Evolutionary conservation across 2,329 filamentous ascomycete species (phyloP), one percentile per base, ranked within the genome.

Genomic region (Phialemonium atrogriseum): DNA sequence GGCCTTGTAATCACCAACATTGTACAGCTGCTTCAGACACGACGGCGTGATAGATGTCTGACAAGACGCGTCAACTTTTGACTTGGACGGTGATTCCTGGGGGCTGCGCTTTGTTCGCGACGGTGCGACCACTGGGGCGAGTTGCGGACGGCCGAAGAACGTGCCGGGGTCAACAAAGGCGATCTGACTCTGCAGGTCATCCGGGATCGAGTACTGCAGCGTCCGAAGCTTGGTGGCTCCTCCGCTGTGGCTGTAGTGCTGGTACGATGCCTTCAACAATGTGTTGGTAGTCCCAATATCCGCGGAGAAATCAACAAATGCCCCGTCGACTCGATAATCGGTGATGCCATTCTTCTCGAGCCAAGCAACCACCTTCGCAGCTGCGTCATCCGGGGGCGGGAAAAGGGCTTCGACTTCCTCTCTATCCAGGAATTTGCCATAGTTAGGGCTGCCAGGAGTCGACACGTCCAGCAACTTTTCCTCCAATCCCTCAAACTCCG

Each of bases 1-100:
- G 9, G 62, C 49, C 13, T 50, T 56, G 45, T 68, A 68, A 33
- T 51, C 43, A 24, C 54, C 53, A 25, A 63, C 50, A 38, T 62
- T 62, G 54, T 69, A 69, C 29, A 67, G 47, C 39, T 58, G 43
- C 43, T 61, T 58, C 34, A 67, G 37, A 38, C 65, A 69, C 4
- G 51, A 38, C 3, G 64, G 64, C 15, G 57, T 60, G 34, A 67
- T 53, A 7, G 42, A 42, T 4, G 43, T 47, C 26, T 50, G 36
- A 36, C 52, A 51, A 8, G 45, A 27, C 1, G 37, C 37, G 25
- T 39, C 44, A 3, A 48, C 28, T 11, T 21, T 19, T 7, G 15
- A 23, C 9, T 30, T 23, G 10, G 37, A 27, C n/a, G 38, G 24
- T n/a, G 15, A 16, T 10, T 20, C 9, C 10, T 20, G 10, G 28